Evolutionary conservation across 179 eudicot genomes (phyloP).

Genomic region (Heliamphora ciliata): DNA sequence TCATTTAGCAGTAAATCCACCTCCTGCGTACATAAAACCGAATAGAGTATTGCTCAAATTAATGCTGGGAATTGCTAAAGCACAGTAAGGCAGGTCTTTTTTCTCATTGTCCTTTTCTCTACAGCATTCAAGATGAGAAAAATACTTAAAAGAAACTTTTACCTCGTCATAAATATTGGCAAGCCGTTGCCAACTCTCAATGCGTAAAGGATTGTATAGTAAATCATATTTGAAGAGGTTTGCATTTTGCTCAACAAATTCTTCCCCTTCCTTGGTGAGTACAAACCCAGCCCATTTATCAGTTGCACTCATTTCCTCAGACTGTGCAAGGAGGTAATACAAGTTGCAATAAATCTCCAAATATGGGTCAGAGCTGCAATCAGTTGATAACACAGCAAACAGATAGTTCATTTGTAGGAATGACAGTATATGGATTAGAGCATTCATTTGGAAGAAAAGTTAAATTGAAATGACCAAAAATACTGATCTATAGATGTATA

Average conservation of each 20-base stretch:
- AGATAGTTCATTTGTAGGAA: conserved; percentile 4
- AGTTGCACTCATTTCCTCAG: conserved; percentile 89
- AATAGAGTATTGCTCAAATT: background rate
- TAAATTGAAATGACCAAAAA: conserved; percentile 6
- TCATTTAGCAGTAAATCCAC: conserved; percentile 95
- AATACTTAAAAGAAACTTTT: background rate
- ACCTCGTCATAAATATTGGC: conserved; percentile 98
- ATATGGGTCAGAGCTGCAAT: conserved; percentile 85
- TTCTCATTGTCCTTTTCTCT: background rate
- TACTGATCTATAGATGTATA: conserved; percentile 22
- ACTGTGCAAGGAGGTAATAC: conserved; percentile 77
- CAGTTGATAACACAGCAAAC: conserved; percentile 16
- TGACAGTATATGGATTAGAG: background rate
- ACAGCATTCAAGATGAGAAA: background rate
- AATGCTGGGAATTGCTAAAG: background rate
- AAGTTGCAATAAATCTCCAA: conserved; percentile 88
- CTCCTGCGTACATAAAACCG: conserved; percentile 48
- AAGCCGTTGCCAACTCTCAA: conserved; percentile 97
- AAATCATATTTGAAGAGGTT: conserved; percentile 89
- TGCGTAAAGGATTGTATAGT: conserved; percentile 75
- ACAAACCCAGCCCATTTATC: conserved; percentile 99
- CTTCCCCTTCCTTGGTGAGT: conserved; percentile 95
- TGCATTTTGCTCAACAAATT: conserved; percentile 82
- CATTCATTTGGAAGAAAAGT: conserved; percentile 10
- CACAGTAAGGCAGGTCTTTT: background rate